Conservation (phyloP, 441 rosid genomes). For the Aleurites moluccanus region DNA sequence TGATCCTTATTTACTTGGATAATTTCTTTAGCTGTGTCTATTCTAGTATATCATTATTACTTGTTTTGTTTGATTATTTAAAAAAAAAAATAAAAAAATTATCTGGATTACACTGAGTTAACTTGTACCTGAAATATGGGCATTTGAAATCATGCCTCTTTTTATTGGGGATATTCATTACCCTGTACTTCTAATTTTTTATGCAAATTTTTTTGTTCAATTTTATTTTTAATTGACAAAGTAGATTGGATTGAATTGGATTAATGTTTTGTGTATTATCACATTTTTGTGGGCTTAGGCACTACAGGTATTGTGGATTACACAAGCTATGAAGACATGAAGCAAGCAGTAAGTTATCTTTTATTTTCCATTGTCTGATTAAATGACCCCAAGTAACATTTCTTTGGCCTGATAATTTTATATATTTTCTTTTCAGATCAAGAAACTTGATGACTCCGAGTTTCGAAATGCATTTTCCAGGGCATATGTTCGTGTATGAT, state of each 20-base stretch:
- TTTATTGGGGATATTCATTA: background rate
- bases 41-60: background rate
- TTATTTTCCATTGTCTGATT: background rate
- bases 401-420: background rate
- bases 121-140: too few relatives aligned
- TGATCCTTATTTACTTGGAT: slow-evolving; percentile 21
- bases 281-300: slow-evolving; percentile 29
- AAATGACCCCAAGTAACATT: background rate
- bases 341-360: slow-evolving; percentile 39
- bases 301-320: slow-evolving; percentile 52
- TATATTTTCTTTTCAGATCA: slow-evolving; percentile 31
- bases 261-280: too few relatives aligned
- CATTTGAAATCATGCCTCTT: background rate
- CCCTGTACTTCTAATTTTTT: background rate
- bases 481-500: slow-evolving; percentile 41
- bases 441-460: slow-evolving; percentile 51
- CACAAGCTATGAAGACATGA: slow-evolving; percentile 51
- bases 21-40: background rate
- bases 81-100: too few relatives aligned
- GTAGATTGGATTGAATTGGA: too few relatives aligned
- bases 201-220: background rate
- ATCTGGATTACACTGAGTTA: too few relatives aligned
- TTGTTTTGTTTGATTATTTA: too few relatives aligned
- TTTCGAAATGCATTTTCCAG: slow-evolving; percentile 46
- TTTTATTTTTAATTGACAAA: background rate